A percentile compares a stretch with the other conserved stretches of the same genome.
Conservation (phyloP, 768 basidiomycete genomes). For the Leccinellum luteum region DNA sequence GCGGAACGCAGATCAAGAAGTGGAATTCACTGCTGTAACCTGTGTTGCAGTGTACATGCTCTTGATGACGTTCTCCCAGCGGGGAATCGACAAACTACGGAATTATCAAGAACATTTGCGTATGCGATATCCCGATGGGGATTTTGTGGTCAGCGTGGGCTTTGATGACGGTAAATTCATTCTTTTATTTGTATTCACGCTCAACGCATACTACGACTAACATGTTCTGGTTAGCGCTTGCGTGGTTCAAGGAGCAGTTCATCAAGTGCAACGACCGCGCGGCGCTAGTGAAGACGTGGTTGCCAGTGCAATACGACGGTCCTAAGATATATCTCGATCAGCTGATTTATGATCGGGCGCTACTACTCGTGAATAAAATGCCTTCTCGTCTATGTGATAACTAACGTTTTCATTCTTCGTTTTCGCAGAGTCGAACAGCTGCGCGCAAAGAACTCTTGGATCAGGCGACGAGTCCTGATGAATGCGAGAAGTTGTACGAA, state of each 20-base stretch:
- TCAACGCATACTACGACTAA: constrained; percentile 9
- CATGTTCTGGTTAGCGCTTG: constrained; percentile 49
- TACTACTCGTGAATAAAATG: constrained; percentile 64
- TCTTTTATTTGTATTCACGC: too few relatives aligned
- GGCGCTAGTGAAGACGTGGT: constrained; percentile 83
- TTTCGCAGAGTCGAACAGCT: constrained; percentile 79
- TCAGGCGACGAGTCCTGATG: constrained; percentile 67
- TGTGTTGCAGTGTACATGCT: constrained; percentile 89
- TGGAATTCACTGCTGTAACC: constrained; percentile 80
- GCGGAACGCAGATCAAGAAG: constrained; percentile 73
- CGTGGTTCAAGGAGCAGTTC: constrained; percentile 93
- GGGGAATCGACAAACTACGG: constrained; percentile 82
- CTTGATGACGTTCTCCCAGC: constrained; percentile 88
- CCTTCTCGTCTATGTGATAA: not conserved
- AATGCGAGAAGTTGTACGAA: constrained; percentile 93
- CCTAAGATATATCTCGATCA: constrained; percentile 86
- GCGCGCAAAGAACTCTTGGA: constrained; percentile 89
- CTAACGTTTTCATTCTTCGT: not conserved
- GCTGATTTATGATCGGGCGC: constrained; percentile 88
- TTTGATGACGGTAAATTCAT: constrained; percentile 73
- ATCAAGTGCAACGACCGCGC: constrained; percentile 93
- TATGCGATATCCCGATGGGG: constrained; percentile 74
- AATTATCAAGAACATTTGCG: constrained; percentile 79
- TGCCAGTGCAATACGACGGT: constrained; percentile 79
- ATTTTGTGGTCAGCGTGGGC: constrained; percentile 73